These are phyloP conservation scores for Colletotrichum sp. DNA, from an alignment of 2,329 filamentous ascomycete genomes.

Conservation along the genomic window DNA sequence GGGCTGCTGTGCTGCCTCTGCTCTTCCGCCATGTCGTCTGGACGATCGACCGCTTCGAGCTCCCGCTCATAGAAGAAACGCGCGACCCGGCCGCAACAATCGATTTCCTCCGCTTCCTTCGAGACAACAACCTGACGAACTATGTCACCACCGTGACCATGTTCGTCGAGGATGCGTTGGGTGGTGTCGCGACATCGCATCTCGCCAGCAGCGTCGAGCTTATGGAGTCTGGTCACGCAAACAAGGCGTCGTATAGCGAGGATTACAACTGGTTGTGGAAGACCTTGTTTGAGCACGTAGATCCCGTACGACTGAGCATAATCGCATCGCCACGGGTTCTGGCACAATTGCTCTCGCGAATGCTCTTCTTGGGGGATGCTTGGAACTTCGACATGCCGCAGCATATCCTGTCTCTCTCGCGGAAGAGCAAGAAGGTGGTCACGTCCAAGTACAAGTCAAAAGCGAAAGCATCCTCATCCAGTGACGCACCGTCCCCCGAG, in stretches of 20 bases:
- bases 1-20: constrained; percentile 52
- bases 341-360: constrained; percentile 63
- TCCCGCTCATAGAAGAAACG: constrained; percentile 27
- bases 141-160: constrained; percentile 48
- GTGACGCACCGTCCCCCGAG: not conserved
- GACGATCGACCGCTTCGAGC: constrained; percentile 37
- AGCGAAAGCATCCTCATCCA: not conserved
- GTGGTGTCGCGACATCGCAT: not conserved
- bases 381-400: constrained; percentile 70
- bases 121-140: constrained; percentile 38
- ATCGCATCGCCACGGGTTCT: constrained; percentile 68
- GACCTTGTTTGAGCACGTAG: constrained; percentile 56
- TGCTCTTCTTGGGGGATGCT: constrained; percentile 60
- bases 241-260: constrained; percentile 14
- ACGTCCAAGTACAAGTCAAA: not conserved
- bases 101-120: constrained; percentile 45
- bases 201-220: constrained; percentile 6
- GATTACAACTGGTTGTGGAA: constrained; percentile 58
- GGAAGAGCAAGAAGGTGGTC: constrained; percentile 20
- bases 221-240: constrained; percentile 8
- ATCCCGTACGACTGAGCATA: constrained; percentile 60
- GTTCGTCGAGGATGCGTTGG: constrained; percentile 32
- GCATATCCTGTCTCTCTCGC: constrained; percentile 62
- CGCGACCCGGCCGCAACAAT: constrained; percentile 29
- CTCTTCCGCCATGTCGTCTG: constrained; percentile 64